Conservation (phyloP, 768 basidiomycete species). For the Phylloporus scabripes region DNA sequence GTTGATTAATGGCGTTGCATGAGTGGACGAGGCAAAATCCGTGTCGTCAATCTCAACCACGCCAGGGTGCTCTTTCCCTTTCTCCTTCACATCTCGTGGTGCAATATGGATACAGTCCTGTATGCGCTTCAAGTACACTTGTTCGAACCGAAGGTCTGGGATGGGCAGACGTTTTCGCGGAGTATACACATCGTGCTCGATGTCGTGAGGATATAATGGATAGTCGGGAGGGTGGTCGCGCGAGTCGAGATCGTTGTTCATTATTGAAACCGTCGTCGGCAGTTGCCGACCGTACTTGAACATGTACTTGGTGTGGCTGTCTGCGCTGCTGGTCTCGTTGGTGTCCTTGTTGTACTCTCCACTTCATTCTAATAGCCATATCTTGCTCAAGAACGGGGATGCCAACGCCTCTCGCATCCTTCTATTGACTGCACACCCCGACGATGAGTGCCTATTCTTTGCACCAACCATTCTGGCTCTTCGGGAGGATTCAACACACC, state of each 20-base stretch:
- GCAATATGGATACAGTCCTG: slow-evolving; percentile 45
- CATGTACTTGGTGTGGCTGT: slow-evolving; percentile 11
- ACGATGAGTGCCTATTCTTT: slow-evolving; percentile 95
- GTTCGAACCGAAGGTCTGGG: slow-evolving; percentile 74
- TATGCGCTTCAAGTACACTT: slow-evolving; percentile 61
- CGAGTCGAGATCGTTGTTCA: slow-evolving; percentile 26
- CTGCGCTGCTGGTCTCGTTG: slow-evolving; percentile 11
- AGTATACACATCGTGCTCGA: slow-evolving; percentile 10
- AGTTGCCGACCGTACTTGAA: slow-evolving; percentile 14
- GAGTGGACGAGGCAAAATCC: slow-evolving; percentile 17
- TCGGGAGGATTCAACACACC: slow-evolving; percentile 10
- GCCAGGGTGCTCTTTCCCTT: slow-evolving; percentile 23
- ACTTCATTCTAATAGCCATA: slow-evolving; percentile 19
- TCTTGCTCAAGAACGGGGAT: slow-evolving; percentile 10
- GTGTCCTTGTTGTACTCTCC: slow-evolving; percentile 25
- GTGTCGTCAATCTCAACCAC: slow-evolving; percentile 17
- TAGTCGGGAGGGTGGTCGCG: slow-evolving; percentile 17
- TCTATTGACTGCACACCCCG: slow-evolving; percentile 87
- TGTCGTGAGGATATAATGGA: slow-evolving; percentile 11
- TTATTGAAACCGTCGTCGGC: slow-evolving; percentile 17
- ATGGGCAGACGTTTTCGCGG: slow-evolving; percentile 48
- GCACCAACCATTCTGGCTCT: slow-evolving; percentile 73
- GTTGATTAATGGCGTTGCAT: slow-evolving; percentile 26
- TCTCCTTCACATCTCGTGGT: slow-evolving; percentile 25
- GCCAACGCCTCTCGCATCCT: slow-evolving; percentile 35